phyloP scores from a whole-genome alignment of 495 filamentous ascomycete genomes.

The Podospora sp. region DNA sequence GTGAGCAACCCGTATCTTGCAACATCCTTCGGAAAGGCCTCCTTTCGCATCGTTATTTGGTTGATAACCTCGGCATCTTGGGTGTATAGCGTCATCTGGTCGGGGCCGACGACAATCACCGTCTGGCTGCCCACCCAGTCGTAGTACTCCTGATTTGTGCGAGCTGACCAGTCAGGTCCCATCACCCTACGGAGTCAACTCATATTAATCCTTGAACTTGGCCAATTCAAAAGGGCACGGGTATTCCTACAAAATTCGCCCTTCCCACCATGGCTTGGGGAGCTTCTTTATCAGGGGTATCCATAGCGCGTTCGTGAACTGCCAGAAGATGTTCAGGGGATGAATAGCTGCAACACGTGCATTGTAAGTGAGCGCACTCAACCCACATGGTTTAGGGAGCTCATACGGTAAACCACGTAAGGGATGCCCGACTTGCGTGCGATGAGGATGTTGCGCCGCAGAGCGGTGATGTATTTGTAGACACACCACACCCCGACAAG shows the following conservation, averaged over 20 bases:
- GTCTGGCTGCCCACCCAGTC: slow-evolving; percentile 41
- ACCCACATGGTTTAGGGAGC: not conserved
- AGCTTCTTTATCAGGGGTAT: slow-evolving; percentile 52
- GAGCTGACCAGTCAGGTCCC: slow-evolving; percentile 41
- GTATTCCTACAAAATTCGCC: slow-evolving; percentile 48
- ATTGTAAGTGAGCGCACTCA: slow-evolving; percentile 10
- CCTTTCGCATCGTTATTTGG: slow-evolving; percentile 61
- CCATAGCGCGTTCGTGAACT: slow-evolving; percentile 51
- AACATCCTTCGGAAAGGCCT: slow-evolving; percentile 69
- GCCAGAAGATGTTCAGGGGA: slow-evolving; percentile 52
- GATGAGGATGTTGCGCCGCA: slow-evolving; percentile 43
- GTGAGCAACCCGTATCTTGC: slow-evolving; percentile 58
- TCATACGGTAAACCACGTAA: slow-evolving; percentile 53
- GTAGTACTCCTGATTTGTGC: slow-evolving; percentile 39
- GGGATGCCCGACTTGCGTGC: slow-evolving; percentile 50
- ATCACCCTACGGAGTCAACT: slow-evolving; percentile 27
- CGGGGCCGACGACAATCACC: slow-evolving; percentile 59
- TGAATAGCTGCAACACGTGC: slow-evolving; percentile 38
- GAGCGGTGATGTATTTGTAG: slow-evolving; percentile 33
- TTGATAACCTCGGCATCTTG: slow-evolving; percentile 61
- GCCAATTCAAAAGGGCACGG: not conserved
- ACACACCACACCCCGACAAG: slow-evolving; percentile 13
- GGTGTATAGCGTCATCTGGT: slow-evolving; percentile 48
- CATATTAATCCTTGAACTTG: slow-evolving; percentile 5
- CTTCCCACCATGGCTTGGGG: slow-evolving; percentile 47